Base-by-base conservation (phyloP, 2,329 filamentous ascomycete species). In the Ilyonectria robusta region DNA sequence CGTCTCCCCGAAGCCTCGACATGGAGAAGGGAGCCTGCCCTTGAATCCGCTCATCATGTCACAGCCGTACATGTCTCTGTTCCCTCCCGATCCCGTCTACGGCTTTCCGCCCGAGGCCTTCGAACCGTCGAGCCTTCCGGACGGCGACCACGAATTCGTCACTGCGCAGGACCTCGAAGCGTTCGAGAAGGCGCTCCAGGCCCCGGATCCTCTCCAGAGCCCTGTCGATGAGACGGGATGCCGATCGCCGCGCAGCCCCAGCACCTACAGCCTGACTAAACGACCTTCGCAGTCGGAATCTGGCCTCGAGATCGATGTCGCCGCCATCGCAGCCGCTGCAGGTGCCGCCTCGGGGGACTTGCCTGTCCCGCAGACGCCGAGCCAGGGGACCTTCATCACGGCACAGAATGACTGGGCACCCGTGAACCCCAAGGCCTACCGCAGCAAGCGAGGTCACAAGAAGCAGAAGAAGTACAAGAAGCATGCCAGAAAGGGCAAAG, bases 341-440 rank as follows among this genome's bases (percentile, higher is more conserved):
- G 82, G 81, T 1, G 79, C 81, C 21, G 81, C 81, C 1, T 81
- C 82, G 4, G 79, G 81, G 26, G 80, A 84, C 7, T 40, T 79
- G 21, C 67, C 72, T 4, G 60, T 71, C 9, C 66, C 74, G 4
- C 65, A 71, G 7, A 66, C 67, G 62, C 80, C 71, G 70, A 70
- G 46, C 2, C 79, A 81, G 65, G 82, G 81, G 44, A 82, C 89
- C 56, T 94, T 95, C 78, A 94, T 98, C 75, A 93, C 94, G 4
- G 95, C 96, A 46, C 90, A 97, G 77, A 97, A 97, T 79, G 96
- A 99, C 84, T 99, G 96, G 96, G 91, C 93, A 17, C 96, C 96
- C 0, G 89, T 98, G 13, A 91, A 93, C 73, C 89, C 95, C 78
- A 91, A 88, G 64, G 86, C 95, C 23, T 78, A 83, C 73, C 74